phyloP scores from a whole-genome alignment of 768 basidiomycete genomes.

The Panaeolus papilionaceus region DNA sequence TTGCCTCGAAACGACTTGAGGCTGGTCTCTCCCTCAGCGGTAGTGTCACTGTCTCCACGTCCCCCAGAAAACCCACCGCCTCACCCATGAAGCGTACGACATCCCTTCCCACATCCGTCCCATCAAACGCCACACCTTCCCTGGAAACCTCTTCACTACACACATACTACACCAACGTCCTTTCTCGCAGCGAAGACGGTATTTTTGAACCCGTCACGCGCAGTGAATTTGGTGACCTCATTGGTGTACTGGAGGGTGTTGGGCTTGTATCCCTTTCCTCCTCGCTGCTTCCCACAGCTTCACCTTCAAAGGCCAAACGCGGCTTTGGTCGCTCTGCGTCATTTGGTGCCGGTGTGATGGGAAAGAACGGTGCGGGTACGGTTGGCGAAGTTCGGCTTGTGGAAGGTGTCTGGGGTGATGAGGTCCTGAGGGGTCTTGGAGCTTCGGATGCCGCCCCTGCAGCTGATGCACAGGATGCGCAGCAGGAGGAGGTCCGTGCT shows the following conservation, averaged over 20 bases:
- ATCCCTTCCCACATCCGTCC: slow-evolving; percentile 36
- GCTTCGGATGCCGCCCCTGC: slow-evolving; percentile 38
- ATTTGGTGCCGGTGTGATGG: slow-evolving; percentile 47
- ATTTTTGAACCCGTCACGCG: slow-evolving; percentile 71
- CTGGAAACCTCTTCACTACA: slow-evolving; percentile 70
- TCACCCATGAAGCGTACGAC: slow-evolving; percentile 61
- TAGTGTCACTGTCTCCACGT: slow-evolving; percentile 37
- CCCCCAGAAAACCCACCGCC: slow-evolving; percentile 41
- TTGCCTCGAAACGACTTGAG: slow-evolving; percentile 68
- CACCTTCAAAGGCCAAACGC: slow-evolving; percentile 55
- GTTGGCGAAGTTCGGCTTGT: slow-evolving; percentile 60
- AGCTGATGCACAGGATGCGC: slow-evolving; percentile 29
- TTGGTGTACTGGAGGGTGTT: slow-evolving; percentile 74
- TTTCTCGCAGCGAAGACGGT: slow-evolving; percentile 60
- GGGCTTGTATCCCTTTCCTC: slow-evolving; percentile 61
- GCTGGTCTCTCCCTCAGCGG: slow-evolving; percentile 48
- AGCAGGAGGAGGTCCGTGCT: slow-evolving; percentile 33
- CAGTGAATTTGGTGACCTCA: slow-evolving; percentile 77
- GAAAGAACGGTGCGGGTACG: slow-evolving; percentile 41
- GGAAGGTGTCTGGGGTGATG: slow-evolving; percentile 69
- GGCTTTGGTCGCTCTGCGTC: slow-evolving; percentile 63
- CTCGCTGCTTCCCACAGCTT: slow-evolving; percentile 35
- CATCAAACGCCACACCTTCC: slow-evolving; percentile 36
- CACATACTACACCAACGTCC: slow-evolving; percentile 63
- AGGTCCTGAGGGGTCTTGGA: slow-evolving; percentile 75